phyloP scores from a whole-genome alignment of 2,329 filamentous ascomycete genomes.

The Thelonectria discophora region DNA sequence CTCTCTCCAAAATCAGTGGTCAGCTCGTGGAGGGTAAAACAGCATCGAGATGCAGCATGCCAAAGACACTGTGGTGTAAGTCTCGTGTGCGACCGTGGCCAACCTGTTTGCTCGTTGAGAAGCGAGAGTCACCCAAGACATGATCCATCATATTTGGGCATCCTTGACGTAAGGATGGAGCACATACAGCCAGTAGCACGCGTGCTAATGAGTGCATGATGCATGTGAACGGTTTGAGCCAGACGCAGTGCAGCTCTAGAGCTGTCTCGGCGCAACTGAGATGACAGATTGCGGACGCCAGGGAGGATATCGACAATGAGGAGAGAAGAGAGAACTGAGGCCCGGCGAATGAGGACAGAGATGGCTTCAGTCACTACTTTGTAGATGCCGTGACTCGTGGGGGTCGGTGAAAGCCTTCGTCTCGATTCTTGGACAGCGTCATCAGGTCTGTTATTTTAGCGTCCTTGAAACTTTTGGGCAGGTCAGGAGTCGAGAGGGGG shows the following conservation, averaged over 20 bases:
- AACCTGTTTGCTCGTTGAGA: neutral
- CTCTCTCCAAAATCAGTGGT: conserved; percentile 29
- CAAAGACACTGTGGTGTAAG: conserved; percentile 18
- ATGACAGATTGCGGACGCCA: conserved; percentile 12
- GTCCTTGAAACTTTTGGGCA: neutral
- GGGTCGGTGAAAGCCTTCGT: neutral
- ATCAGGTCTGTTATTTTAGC: neutral
- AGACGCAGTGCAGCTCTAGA: conserved; percentile 18
- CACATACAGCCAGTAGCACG: neutral
- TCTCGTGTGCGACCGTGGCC: conserved; percentile 7
- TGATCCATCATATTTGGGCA: conserved; percentile 12
- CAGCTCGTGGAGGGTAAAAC: conserved; percentile 24
- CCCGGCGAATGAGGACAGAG: neutral
- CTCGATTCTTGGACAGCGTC: conserved; percentile 1
- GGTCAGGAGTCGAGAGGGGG: neutral
- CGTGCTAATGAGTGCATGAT: conserved; percentile 18
- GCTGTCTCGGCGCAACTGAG: conserved; percentile 19
- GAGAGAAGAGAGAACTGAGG: conserved; percentile 4
- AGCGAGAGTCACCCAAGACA: conserved; percentile 18
- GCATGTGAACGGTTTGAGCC: conserved; percentile 31
- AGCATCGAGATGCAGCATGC: conserved; percentile 26
- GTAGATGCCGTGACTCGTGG: neutral
- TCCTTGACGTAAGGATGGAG: neutral
- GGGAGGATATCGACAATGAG: conserved; percentile 17
- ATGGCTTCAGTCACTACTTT: conserved; percentile 6